Evolutionary conservation across 768 basidiomycete genomes (phyloP).

Genomic region (Lactifluus hygrophoroides): DNA sequence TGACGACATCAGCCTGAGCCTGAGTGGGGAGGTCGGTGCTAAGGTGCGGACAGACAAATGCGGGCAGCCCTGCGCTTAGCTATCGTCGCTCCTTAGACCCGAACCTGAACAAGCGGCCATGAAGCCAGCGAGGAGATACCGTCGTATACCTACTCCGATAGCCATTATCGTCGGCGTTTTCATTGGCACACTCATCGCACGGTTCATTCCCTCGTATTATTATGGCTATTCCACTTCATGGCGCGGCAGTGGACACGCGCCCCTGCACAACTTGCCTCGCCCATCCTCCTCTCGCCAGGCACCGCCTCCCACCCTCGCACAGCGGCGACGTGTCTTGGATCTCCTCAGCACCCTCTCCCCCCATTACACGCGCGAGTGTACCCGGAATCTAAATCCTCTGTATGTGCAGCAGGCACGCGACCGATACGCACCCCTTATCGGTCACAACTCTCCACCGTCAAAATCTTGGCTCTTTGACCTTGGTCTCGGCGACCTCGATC

Average conservation of each 20-base stretch:
- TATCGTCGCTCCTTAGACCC: background rate
- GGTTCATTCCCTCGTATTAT: slow-evolving; percentile 3
- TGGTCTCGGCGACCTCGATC: slow-evolving; percentile 30
- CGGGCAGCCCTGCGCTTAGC: too few relatives aligned
- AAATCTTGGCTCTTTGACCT: slow-evolving; percentile 54
- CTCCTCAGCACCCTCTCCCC: slow-evolving; percentile 81
- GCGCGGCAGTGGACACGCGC: slow-evolving; percentile 42
- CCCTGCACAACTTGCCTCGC: slow-evolving; percentile 38
- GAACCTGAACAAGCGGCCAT: slow-evolving; percentile 4
- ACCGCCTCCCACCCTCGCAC: slow-evolving; percentile 69
- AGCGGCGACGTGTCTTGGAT: slow-evolving; percentile 79
- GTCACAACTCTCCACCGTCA: slow-evolving; percentile 53
- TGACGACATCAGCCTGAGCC: too few relatives aligned
- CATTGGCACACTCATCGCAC: slow-evolving; percentile 45
- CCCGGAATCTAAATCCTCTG: slow-evolving; percentile 70
- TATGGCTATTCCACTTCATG: slow-evolving; percentile 35
- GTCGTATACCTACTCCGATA: slow-evolving; percentile 40
- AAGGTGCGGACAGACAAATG: too few relatives aligned
- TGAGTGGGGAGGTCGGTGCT: too few relatives aligned
- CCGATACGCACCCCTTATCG: slow-evolving; percentile 78
- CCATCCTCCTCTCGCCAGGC: slow-evolving; percentile 47
- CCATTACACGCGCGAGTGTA: slow-evolving; percentile 91
- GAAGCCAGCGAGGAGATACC: background rate
- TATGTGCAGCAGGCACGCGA: slow-evolving; percentile 81
- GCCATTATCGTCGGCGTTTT: slow-evolving; percentile 55